A percentile compares a stretch with the other conserved stretches of the same genome.
Evolutionary conservation across 352 stramenopile species (phyloP).

Genomic region (Paralagenidium karlingii): DNA sequence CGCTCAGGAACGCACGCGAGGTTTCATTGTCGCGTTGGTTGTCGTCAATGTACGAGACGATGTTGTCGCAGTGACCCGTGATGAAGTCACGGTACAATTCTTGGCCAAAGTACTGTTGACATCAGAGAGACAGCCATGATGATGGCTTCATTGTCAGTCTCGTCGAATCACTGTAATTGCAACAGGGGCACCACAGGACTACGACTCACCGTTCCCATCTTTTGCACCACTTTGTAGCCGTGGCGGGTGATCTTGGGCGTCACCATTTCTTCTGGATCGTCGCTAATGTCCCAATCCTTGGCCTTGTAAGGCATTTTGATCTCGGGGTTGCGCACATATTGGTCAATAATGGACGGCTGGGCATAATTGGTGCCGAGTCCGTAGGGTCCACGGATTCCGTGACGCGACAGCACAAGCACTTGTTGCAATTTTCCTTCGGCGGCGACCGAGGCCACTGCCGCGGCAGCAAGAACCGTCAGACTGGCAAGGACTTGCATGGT

Average conservation of each 20-base stretch:
- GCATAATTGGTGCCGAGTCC: conserved; percentile 39
- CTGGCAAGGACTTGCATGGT: too few relatives aligned
- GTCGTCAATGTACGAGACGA: conserved; percentile 51
- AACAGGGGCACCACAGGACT: too few relatives aligned
- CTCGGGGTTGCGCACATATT: conserved; percentile 52
- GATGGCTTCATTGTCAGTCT: too few relatives aligned
- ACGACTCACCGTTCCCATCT: conserved; percentile 37
- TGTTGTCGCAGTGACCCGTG: conserved; percentile 31
- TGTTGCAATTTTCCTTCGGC: too few relatives aligned
- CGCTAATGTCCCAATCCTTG: conserved; percentile 46
- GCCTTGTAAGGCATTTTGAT: conserved; percentile 35
- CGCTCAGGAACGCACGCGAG: conserved; percentile 39
- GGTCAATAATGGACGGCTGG: conserved; percentile 25
- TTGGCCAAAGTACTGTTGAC: conserved; percentile 44
- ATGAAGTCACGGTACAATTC: conserved; percentile 55
- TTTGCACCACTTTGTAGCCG: conserved; percentile 40
- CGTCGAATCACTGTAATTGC: too few relatives aligned
- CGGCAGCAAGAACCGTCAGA: too few relatives aligned
- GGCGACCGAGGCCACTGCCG: too few relatives aligned
- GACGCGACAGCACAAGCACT: conserved; percentile 56
- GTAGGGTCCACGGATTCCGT: conserved; percentile 64
- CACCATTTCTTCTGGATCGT: conserved; percentile 47
- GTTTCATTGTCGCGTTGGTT: conserved; percentile 74
- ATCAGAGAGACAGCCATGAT: too few relatives aligned
- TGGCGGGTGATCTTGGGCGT: conserved; percentile 72